Conservation (phyloP, 768 basidiomycete species). For the Mycena alexandri region DNA sequence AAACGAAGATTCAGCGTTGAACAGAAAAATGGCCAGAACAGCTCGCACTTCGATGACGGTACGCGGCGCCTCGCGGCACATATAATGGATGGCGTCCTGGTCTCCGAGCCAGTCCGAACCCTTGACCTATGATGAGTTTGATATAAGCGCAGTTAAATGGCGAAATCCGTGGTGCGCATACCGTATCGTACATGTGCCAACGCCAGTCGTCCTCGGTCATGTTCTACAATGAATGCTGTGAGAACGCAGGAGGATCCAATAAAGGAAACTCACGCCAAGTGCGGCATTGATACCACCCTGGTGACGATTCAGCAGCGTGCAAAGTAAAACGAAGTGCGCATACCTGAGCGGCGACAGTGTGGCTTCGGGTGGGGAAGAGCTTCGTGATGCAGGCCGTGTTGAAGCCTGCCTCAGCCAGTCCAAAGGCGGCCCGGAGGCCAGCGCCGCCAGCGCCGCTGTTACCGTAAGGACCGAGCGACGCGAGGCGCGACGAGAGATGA, state of each 20-base stretch:
- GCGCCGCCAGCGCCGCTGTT: slow-evolving; percentile 96
- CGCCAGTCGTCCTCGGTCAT: slow-evolving; percentile 99
- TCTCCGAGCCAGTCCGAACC: slow-evolving; percentile 99
- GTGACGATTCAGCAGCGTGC: slow-evolving; percentile 37
- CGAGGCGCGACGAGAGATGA: slow-evolving; percentile 36
- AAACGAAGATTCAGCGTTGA: slow-evolving; percentile 23
- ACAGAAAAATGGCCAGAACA: not conserved
- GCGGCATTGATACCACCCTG: slow-evolving; percentile 99
- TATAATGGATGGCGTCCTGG: slow-evolving; percentile 99
- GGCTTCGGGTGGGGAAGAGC: slow-evolving; percentile 97
- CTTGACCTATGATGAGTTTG: slow-evolving; percentile 79
- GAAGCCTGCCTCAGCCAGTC: slow-evolving; percentile 97
- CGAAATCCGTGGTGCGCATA: slow-evolving; percentile 51
- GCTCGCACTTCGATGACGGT: slow-evolving; percentile 87
- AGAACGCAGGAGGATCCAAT: slow-evolving; percentile 24
- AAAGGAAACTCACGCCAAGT: slow-evolving; percentile 75
- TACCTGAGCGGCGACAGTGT: slow-evolving; percentile 98
- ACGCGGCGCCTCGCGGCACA: slow-evolving; percentile 97
- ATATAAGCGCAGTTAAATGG: slow-evolving; percentile 23
- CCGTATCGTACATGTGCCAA: slow-evolving; percentile 99
- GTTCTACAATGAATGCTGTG: slow-evolving; percentile 64
- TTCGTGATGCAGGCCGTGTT: slow-evolving; percentile 99
- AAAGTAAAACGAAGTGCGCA: slow-evolving; percentile 31
- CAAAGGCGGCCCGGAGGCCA: slow-evolving; percentile 97
- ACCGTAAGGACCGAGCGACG: slow-evolving; percentile 7